phyloP scores from a whole-genome alignment of 1,139 yeast genomes.

The Suhomyces wounanorum region DNA sequence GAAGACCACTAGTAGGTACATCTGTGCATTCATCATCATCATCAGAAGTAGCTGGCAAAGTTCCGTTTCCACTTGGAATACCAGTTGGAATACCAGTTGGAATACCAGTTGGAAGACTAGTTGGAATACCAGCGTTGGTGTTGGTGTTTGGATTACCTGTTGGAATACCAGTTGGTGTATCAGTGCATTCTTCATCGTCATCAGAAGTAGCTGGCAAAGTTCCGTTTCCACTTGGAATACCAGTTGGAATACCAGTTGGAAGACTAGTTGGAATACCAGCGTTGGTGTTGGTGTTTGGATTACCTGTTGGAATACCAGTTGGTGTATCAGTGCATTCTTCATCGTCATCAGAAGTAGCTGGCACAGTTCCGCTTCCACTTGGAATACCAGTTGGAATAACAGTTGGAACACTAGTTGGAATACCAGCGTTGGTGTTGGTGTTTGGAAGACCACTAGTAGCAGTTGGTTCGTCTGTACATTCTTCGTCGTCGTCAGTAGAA shows the following conservation, averaged over 20 bases:
- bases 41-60: not conserved
- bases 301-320: no score
- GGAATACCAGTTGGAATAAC: conserved; percentile 1
- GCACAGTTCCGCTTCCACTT: not conserved
- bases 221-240: not conserved
- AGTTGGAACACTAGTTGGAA: not conserved
- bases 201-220: conserved; percentile 1
- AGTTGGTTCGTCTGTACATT: conserved; percentile 10
- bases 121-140: not conserved
- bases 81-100: conserved; percentile 2
- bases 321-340: conserved; percentile 10
- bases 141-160: not conserved
- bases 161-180: not conserved
- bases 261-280: not conserved
- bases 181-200: conserved; percentile 13
- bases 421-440: not conserved
- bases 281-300: not conserved
- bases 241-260: conserved; percentile 1
- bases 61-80: not conserved
- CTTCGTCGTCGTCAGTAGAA: conserved; percentile 9
- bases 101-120: not conserved
- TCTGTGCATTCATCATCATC: conserved; percentile 14
- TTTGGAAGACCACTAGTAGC: not conserved
- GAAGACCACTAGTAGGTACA: not conserved
- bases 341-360: conserved; percentile 7